Percentiles rank a stretch among this genome's conserved stretches.
Conservation (phyloP, 139 green algal genomes). For the Chlorella sp. region DNA sequence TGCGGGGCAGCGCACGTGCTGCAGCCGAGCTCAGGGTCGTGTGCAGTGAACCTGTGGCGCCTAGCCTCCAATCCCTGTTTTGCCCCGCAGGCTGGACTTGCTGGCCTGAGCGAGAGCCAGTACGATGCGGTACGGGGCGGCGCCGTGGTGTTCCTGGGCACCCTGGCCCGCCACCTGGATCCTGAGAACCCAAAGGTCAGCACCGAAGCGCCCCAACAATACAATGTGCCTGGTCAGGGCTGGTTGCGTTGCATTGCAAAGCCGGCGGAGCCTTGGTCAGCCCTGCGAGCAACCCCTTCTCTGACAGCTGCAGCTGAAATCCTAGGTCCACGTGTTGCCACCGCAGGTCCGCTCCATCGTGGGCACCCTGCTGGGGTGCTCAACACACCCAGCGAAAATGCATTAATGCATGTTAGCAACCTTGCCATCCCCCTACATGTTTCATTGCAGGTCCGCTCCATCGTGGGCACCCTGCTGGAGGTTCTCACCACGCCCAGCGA, state of each 20-base stretch:
- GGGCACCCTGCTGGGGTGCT: slow-evolving; percentile 69
- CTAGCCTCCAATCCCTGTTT: no score
- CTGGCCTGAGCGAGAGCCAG: slow-evolving; percentile 56
- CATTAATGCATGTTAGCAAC: no score
- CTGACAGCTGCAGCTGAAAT: no score
- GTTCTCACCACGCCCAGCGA: slow-evolving; percentile 91
- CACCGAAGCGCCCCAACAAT: no score
- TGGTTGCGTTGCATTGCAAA: no score
- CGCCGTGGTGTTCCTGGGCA: slow-evolving; percentile 93
- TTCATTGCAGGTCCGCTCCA: slow-evolving; percentile 44
- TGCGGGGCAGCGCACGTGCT: no score
- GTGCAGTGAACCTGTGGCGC: no score
- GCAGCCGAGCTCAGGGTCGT: no score
- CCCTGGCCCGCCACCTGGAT: slow-evolving; percentile 83
- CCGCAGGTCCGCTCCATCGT: slow-evolving; percentile 49
- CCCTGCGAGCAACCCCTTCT: no score
- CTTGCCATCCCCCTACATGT: slow-evolving; percentile 61
- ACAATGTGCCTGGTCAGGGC: no score
- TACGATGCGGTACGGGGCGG: slow-evolving; percentile 92
- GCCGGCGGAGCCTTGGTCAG: no score
- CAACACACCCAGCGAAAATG: slow-evolving; percentile 91
- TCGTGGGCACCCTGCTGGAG: slow-evolving; percentile 74
- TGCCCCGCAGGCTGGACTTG: neutral
- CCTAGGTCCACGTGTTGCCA: neutral
- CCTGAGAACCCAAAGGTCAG: slow-evolving; percentile 68